Evolutionary conservation across 2,329 filamentous ascomycete genomes (phyloP), one percentile per base, ranked within the genome.

Genomic region (Stachybotrys chartarum): DNA sequence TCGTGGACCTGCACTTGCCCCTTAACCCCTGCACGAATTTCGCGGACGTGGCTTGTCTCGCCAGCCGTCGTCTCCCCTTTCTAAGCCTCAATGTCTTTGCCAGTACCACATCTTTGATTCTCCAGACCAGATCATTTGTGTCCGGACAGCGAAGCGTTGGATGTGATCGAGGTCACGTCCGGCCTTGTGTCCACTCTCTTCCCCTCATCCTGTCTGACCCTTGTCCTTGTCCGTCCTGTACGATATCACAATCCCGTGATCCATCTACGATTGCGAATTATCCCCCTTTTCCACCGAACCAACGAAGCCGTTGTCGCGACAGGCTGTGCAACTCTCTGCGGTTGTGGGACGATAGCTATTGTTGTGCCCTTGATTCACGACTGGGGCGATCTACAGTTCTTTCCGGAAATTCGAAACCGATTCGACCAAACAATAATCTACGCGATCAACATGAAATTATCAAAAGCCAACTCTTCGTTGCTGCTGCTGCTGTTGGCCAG

Each of bases 401-500:
- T 42, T 42, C 24, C 24, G 24, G 24, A 24, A 24, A 24, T 24
- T 24, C 4, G 24, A 24, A 24, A 24, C 24, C 24, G 24, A 2
- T 24, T 24, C 24, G 24, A 24, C 24, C 24, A 24, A 24, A 24
- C 24, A 24, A 24, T 24, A 24, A 24, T 4, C 24, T 24, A 2
- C 24, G 24, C 24, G 24, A 54, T 55, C 70, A 76, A 62, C 61
- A 88, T 89, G 85, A 84, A 78, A 71, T 71, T 87, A 63, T 77
- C 77, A 70, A 75, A 75, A 59, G 72, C 71, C 55, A 74, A 75
- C 57, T 79, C 78, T 55, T 76, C 82, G 32, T 68, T 88, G 30
- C 69, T 88, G 52, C 74, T 88, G 39, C 78, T 88, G 44, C 75
- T 86, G 1, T 70, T 86, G 57, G 81, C 80, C 30, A 62, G 70